A percentile compares a stretch with the other conserved stretches of the same genome.
Evolutionary conservation across 306 rosid genomes (phyloP).

Genomic region (Phaseolus lunatus): DNA sequence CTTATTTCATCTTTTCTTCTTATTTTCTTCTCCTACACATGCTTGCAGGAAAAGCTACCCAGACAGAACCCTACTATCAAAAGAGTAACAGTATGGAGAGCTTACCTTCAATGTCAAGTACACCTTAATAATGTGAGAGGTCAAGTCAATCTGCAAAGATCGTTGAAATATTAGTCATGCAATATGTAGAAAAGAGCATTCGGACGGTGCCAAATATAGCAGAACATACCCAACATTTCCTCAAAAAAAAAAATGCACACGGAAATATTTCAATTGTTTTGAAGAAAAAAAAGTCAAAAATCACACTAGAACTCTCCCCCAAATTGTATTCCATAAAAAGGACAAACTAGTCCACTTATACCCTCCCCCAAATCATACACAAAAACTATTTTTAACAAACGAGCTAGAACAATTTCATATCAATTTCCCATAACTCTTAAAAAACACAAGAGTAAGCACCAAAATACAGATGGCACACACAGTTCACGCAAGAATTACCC

Average conservation of each 20-base stretch:
- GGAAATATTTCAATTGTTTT: conserved; percentile 13
- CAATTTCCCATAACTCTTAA: conserved; percentile 27
- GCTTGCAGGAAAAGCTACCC: not conserved
- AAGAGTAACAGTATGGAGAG: conserved; percentile 34
- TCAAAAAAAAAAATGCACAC: not conserved
- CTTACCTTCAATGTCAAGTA: conserved; percentile 89
- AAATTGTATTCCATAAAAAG: conserved; percentile 5
- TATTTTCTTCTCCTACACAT: not conserved
- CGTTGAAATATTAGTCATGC: conserved; percentile 44
- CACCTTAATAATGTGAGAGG: conserved; percentile 84
- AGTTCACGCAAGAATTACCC: not conserved
- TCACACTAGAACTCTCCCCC: too few relatives aligned
- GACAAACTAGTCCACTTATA: not conserved
- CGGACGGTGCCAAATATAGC: conserved; percentile 13
- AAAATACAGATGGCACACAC: not conserved
- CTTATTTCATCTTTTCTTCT: too few relatives aligned
- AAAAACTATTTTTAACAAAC: not conserved
- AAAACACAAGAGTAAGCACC: not conserved
- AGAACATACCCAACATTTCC: conserved; percentile 31
- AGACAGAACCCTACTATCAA: not conserved
- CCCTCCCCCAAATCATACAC: not conserved
- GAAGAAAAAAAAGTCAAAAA: conserved; percentile 6
- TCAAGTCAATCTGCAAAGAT: conserved; percentile 83
- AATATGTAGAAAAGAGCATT: conserved; percentile 22
- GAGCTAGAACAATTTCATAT: not conserved